A percentile compares a stretch with the other conserved stretches of the same genome.
Evolutionary conservation across 306 rosid genomes (phyloP).

Genomic region (Vicia sativa): DNA sequence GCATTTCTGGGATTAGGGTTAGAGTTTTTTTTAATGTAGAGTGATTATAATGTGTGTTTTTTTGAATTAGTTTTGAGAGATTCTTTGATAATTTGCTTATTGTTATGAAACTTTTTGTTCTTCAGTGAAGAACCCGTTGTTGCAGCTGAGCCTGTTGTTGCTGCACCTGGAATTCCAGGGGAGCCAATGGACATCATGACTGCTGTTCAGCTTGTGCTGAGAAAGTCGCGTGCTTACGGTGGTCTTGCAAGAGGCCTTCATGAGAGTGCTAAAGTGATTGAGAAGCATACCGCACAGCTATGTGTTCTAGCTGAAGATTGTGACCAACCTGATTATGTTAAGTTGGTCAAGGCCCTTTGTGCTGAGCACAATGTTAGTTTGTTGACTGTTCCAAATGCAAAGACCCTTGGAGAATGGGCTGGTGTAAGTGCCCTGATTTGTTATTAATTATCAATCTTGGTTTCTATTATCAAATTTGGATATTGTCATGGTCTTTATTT

Average conservation of each 20-base stretch:
- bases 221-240: slow-evolving; percentile 77
- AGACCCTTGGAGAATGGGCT: slow-evolving; percentile 91
- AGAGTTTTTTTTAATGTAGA: background rate
- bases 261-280: slow-evolving; percentile 77
- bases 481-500: background rate
- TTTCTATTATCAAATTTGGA: background rate
- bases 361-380: slow-evolving; percentile 41
- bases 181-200: slow-evolving; percentile 55
- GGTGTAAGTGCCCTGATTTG: slow-evolving; percentile 61
- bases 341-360: slow-evolving; percentile 74
- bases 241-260: slow-evolving; percentile 82
- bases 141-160: slow-evolving; percentile 12
- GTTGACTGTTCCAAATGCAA: slow-evolving; percentile 76
- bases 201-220: slow-evolving; percentile 80
- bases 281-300: slow-evolving; percentile 83
- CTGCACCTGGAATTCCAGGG: slow-evolving; percentile 35
- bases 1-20: background rate
- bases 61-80: background rate
- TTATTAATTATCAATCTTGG: background rate
- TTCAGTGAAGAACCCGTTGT: slow-evolving; percentile 1
- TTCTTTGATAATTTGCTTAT: background rate
- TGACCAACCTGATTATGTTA: slow-evolving; percentile 78
- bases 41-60: background rate
- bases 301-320: slow-evolving; percentile 86
- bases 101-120: background rate